Conservation (phyloP, 805 yeast genomes). For the Myxozyma mucilagina region DNA sequence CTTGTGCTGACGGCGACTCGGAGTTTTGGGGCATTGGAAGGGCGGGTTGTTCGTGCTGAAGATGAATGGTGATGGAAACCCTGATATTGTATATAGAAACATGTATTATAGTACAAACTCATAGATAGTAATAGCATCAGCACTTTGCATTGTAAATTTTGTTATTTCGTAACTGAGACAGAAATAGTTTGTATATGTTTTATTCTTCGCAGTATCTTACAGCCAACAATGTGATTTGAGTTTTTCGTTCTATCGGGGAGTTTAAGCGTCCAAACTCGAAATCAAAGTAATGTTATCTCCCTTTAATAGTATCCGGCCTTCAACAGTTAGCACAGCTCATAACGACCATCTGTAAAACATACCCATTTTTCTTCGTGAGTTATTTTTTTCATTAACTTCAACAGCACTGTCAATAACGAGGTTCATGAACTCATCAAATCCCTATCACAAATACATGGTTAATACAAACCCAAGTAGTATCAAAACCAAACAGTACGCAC, state of each 20-base stretch:
- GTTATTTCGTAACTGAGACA: too few species aligned
- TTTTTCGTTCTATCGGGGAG: too few species aligned
- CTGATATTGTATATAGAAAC: not conserved
- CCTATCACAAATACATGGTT: conserved; percentile 42
- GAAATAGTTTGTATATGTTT: not conserved
- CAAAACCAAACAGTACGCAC: conserved; percentile 27
- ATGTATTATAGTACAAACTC: too few species aligned
- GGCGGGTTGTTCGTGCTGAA: too few species aligned
- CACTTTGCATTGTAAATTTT: too few species aligned
- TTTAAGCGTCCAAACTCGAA: conserved; percentile 40
- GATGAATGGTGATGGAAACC: not conserved
- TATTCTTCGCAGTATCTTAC: not conserved
- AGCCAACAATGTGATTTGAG: not conserved
- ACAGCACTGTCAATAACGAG: conserved; percentile 60
- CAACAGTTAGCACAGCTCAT: not conserved
- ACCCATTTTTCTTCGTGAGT: conserved; percentile 59
- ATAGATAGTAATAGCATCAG: too few species aligned
- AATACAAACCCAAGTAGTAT: not conserved
- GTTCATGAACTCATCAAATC: conserved; percentile 98
- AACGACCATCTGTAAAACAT: conserved; percentile 21
- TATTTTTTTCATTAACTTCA: conserved; percentile 62
- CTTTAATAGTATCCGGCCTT: conserved; percentile 66
- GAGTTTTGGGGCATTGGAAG: not conserved
- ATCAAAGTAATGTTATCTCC: conserved; percentile 93
- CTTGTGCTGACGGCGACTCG: conserved; percentile 5